These are phyloP conservation scores for Saccharomycopsis sp. DNA, from an alignment of 805 yeast species.

Conservation along the genomic window DNA sequence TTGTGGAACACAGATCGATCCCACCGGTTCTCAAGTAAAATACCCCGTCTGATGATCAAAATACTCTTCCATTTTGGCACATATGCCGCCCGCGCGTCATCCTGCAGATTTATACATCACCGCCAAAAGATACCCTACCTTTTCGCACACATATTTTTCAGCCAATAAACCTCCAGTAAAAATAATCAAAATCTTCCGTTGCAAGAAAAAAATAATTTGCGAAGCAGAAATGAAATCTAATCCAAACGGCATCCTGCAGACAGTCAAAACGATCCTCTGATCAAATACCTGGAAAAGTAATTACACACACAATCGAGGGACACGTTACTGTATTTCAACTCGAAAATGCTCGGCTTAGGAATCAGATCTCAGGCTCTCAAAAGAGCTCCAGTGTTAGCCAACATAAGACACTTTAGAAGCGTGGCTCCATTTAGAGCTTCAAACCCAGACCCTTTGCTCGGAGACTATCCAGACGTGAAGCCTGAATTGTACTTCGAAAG, in stretches of 20 bases:
- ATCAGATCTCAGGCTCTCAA: neutral
- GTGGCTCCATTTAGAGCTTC: conserved; percentile 4
- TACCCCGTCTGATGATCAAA: too few species aligned
- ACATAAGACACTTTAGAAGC: conserved; percentile 9
- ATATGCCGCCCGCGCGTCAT: too few species aligned
- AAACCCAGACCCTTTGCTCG: conserved; percentile 22
- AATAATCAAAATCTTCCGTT: neutral
- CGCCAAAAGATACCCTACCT: neutral
- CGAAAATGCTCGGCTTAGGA: conserved; percentile 4
- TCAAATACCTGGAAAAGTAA: too few species aligned
- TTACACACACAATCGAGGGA: too few species aligned
- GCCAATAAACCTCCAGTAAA: conserved; percentile 1
- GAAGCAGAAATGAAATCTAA: neutral
- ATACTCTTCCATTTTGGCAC: too few species aligned
- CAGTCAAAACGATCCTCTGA: too few species aligned
- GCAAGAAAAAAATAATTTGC: neutral
- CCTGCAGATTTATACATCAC: too few species aligned
- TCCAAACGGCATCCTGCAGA: neutral
- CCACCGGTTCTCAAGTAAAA: too few species aligned
- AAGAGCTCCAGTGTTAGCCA: neutral
- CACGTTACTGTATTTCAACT: too few species aligned
- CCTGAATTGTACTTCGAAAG: conserved; percentile 55
- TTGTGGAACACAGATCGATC: too few species aligned
- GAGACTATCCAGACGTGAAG: conserved; percentile 58
- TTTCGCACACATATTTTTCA: too few species aligned